Percentiles rank a stretch among this genome's conserved stretches.
These are phyloP conservation scores for Pseudocercospora crystallina DNA, from an alignment of 2,329 filamentous ascomycete species.

Conservation along the genomic window DNA sequence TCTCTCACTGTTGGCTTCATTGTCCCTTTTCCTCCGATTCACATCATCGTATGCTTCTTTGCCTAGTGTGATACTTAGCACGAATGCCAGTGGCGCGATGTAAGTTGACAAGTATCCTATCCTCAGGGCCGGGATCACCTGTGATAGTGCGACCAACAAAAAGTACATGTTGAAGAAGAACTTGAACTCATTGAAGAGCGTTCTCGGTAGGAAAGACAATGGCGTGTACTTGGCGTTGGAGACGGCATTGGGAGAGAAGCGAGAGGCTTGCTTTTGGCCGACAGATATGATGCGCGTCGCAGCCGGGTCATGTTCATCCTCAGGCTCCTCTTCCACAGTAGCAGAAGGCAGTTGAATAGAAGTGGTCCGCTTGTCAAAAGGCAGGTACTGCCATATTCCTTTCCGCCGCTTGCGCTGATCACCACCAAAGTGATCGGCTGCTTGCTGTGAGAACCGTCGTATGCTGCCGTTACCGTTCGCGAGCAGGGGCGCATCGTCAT, in stretches of 20 bases:
- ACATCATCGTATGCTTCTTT: conserved; percentile 97
- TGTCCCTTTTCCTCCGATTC: conserved; percentile 77
- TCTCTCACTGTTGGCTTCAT: conserved; percentile 89
- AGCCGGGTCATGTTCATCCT: conserved; percentile 57
- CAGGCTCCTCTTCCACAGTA: conserved; percentile 38
- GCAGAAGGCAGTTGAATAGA: conserved; percentile 29
- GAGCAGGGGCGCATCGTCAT: conserved; percentile 71
- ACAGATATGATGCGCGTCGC: conserved; percentile 74
- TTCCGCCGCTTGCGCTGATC: conserved; percentile 20
- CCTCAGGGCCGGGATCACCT: conserved; percentile 82
- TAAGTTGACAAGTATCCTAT: conserved; percentile 97
- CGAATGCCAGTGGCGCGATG: conserved; percentile 86
- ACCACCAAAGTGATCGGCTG: conserved; percentile 16
- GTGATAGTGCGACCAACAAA: conserved; percentile 87
- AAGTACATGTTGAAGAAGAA: conserved; percentile 99
- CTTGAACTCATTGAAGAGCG: conserved; percentile 97
- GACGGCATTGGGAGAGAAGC: conserved; percentile 85
- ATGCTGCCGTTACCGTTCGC: conserved; percentile 13
- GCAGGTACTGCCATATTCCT: conserved; percentile 28
- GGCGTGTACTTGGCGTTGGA: conserved; percentile 98
- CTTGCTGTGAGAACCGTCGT: conserved; percentile 16
- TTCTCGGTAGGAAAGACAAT: conserved; percentile 89
- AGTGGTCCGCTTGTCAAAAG: conserved; percentile 22
- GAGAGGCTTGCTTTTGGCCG: conserved; percentile 68
- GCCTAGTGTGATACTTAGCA: conserved; percentile 85